These are phyloP conservation scores for Cladosporium sp. DNA, from an alignment of 2,329 filamentous ascomycete species.

Conservation along the genomic window DNA sequence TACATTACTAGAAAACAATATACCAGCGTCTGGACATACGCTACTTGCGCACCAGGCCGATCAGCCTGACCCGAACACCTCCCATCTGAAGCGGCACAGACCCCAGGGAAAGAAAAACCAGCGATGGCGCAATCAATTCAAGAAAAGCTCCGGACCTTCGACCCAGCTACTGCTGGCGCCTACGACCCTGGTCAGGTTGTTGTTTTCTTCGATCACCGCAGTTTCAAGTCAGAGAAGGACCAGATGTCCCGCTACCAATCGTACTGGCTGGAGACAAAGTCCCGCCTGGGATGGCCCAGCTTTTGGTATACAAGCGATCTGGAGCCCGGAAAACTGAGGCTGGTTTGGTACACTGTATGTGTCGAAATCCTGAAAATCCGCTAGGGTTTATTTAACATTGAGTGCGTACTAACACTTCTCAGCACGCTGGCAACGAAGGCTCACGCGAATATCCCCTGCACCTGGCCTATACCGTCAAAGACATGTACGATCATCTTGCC, in stretches of 20 bases:
- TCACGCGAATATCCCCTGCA: constrained; percentile 28
- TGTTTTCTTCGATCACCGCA: constrained; percentile 31
- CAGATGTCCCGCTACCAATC: constrained; percentile 23
- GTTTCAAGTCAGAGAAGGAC: constrained; percentile 22
- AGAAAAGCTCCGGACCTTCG: constrained; percentile 21
- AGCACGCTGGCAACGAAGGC: constrained; percentile 30
- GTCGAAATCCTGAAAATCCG: background rate
- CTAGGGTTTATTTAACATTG: too few relatives aligned
- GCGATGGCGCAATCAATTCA: constrained; percentile 8
- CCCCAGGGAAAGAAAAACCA: background rate
- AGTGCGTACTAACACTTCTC: background rate
- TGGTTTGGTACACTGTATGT: constrained; percentile 30
- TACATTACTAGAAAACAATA: background rate
- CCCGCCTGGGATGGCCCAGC: constrained; percentile 23
- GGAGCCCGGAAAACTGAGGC: constrained; percentile 25
- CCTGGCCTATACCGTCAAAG: constrained; percentile 27
- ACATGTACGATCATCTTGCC: constrained; percentile 31
- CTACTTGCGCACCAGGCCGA: too few relatives aligned
- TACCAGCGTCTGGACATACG: background rate
- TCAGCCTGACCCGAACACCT: too few relatives aligned
- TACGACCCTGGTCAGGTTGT: constrained; percentile 29
- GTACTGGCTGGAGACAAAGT: constrained; percentile 25
- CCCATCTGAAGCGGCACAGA: too few relatives aligned
- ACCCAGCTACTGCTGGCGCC: constrained; percentile 21
- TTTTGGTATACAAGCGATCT: constrained; percentile 21